phyloP scores from a whole-genome alignment of 2,329 filamentous ascomycete genomes.

The Hypoxylon rubiginosum region DNA sequence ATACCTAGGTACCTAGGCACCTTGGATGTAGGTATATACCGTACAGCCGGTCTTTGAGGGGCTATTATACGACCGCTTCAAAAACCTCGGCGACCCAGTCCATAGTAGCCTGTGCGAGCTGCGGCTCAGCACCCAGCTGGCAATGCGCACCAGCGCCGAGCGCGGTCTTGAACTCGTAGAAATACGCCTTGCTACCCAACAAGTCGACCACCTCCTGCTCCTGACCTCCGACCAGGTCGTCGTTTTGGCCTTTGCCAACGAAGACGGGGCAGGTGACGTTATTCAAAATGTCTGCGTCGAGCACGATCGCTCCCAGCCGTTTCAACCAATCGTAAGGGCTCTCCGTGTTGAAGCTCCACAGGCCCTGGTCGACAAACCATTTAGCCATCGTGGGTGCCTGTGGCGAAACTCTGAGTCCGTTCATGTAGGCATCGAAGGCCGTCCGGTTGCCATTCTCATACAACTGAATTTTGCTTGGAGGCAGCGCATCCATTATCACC shows the following conservation, averaged over 20 bases:
- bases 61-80: conserved; percentile 12
- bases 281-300: conserved; percentile 32
- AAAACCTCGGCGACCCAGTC: conserved; percentile 43
- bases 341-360: conserved; percentile 33
- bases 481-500: conserved; percentile 7
- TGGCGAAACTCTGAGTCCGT: conserved; percentile 4
- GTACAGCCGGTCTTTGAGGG: neutral
- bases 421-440: conserved; percentile 32
- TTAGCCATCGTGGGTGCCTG: conserved; percentile 17
- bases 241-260: conserved; percentile 41
- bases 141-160: conserved; percentile 46
- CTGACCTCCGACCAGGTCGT: conserved; percentile 40
- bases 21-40: too few relatives aligned
- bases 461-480: neutral
- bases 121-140: conserved; percentile 45
- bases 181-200: conserved; percentile 38
- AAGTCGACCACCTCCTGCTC: conserved; percentile 31
- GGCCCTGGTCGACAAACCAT: conserved; percentile 36
- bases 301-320: conserved; percentile 30
- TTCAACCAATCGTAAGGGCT: conserved; percentile 41
- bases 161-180: conserved; percentile 40
- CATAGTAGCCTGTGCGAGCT: conserved; percentile 41
- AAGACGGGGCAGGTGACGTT: conserved; percentile 42
- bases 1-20: too few relatives aligned
- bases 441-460: conserved; percentile 28